Conservation (phyloP, 2,329 filamentous ascomycete species). For the Curvularia verruculosa region DNA sequence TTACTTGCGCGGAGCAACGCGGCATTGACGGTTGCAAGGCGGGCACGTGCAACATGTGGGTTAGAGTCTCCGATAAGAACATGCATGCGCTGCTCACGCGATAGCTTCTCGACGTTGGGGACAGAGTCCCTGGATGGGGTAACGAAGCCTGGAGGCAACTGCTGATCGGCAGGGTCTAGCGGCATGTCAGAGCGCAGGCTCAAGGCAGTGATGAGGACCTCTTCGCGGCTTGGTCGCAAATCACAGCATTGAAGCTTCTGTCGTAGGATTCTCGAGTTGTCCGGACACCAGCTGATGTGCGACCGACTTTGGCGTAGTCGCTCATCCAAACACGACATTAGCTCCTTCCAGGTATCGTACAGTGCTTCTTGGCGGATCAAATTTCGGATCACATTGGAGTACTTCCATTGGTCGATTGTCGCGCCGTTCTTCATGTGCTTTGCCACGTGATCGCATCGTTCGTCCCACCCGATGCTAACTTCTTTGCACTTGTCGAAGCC, state of each 20-base stretch:
- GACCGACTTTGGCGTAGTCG: slow-evolving; percentile 43
- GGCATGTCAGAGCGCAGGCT: slow-evolving; percentile 45
- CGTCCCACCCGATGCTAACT: slow-evolving; percentile 49
- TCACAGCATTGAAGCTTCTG: slow-evolving; percentile 50
- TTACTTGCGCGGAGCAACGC: slow-evolving; percentile 38
- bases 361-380: slow-evolving; percentile 46
- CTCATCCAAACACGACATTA: slow-evolving; percentile 42
- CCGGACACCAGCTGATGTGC: slow-evolving; percentile 47
- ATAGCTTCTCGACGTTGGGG: slow-evolving; percentile 38
- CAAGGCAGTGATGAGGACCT: slow-evolving; percentile 45
- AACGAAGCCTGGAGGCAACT: slow-evolving; percentile 43
- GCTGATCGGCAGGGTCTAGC: slow-evolving; percentile 36
- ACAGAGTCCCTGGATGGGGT: slow-evolving; percentile 46
- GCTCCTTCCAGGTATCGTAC: slow-evolving; percentile 47
- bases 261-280: slow-evolving; percentile 44
- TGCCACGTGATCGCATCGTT: slow-evolving; percentile 48
- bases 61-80: slow-evolving; percentile 44
- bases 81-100: slow-evolving; percentile 46
- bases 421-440: slow-evolving; percentile 49
- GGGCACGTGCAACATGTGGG: slow-evolving; percentile 30
- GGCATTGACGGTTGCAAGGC: slow-evolving; percentile 41
- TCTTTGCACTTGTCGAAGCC: slow-evolving; percentile 50
- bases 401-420: slow-evolving; percentile 46
- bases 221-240: slow-evolving; percentile 44
- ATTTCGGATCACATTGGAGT: slow-evolving; percentile 48